Evolutionary conservation across 352 stramenopile species (phyloP), one percentile per base, ranked within the genome.

Genomic region (Pythium pyrilobum): DNA sequence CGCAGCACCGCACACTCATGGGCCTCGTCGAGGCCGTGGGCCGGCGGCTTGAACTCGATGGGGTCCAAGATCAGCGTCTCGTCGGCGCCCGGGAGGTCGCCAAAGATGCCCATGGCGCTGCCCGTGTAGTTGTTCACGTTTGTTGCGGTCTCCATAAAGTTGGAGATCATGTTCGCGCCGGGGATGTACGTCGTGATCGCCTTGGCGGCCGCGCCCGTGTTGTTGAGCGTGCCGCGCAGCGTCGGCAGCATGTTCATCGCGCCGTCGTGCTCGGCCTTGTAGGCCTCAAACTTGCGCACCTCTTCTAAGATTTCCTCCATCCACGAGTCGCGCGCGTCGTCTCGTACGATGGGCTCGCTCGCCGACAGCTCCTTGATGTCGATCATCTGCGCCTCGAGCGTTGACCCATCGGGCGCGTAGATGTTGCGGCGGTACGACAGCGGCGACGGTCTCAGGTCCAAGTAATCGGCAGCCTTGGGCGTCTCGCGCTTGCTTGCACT

Each of bases 171-270:
- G 34, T 62, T 80, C 20, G 73, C 71, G 25, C 71, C 79, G 18
- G 81, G 81, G 5, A 92, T 80, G 32, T 87, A 85, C 0, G 69
- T 85, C 31, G 81, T 85, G 51, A 92, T 81, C 10, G 79, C 81
- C 47, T 86, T 89, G 10, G 73, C 81, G 47, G 79, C 81, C 8
- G 74, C 77, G 10, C 71, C 72, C 2, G 81, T 70, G 25, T 70
- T 81, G 29, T 77, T 71, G 5, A 73, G 53, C 4, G 72, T 80
- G 41, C 72, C 73, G 62, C 78, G 80, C 44, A 92, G 27, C 18
- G 66, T 69, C 8, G 77, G 75, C 2, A 89, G 37, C 40, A 89
- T 87, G 23, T 86, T 87, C 47, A 72, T 68, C 23, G 46, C 43
- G 27, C 45, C 48, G n/a, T 71, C 58, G 4, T 56, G 28, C 11